Evolutionary conservation across 768 basidiomycete genomes (phyloP), one percentile per base, ranked within the genome.

Genomic region (Lepiota brunneoincarnata): DNA sequence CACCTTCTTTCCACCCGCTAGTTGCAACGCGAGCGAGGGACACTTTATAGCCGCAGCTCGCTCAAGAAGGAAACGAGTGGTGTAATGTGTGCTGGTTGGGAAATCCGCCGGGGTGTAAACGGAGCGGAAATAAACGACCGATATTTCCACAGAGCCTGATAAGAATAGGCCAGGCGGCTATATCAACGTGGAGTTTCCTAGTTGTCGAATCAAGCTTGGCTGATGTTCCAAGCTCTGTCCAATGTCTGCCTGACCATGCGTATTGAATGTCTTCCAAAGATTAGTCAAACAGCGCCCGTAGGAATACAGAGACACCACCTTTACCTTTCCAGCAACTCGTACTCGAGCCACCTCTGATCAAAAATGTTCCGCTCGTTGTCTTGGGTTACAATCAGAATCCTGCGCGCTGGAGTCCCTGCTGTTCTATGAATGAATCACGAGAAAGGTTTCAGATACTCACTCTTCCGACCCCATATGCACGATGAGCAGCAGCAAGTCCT

Each of bases 1-100:
- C 0, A 99, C 84, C 65, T 97, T 97, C 77, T 99, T 99, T 2
- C 88, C 86, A 0, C 96, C 96, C 0, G 95, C 93, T n/a, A 98
- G 83, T 59, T 98, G 96, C 12, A 98, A 78, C 4, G 89, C 84
- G 59, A 98, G 83, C 1, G 84, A 83, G 0, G 96, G 96, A 64
- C 96, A 99, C 58, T 98, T 96, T 75, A 94, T 93, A 0, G 96
- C 93, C 48, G 69, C 74, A 5, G 89, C 90, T 36, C 83, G 77
- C 66, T 98, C 95, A 34, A 98, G 77, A 12, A 83, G 69, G 61
- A 89, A 79, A 6, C 96, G 89, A 1, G 85, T 89, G 6, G 69
- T 64, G 72, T 91, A 98, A 44, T 87, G 81, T 4, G 69, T 53
- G 0, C 80, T 64, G 0, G 84, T 79, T 0, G 85, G 81, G 69